Conservation (phyloP, 192 early-diverging fungal species). For the Entophlyctis luteolus region DNA sequence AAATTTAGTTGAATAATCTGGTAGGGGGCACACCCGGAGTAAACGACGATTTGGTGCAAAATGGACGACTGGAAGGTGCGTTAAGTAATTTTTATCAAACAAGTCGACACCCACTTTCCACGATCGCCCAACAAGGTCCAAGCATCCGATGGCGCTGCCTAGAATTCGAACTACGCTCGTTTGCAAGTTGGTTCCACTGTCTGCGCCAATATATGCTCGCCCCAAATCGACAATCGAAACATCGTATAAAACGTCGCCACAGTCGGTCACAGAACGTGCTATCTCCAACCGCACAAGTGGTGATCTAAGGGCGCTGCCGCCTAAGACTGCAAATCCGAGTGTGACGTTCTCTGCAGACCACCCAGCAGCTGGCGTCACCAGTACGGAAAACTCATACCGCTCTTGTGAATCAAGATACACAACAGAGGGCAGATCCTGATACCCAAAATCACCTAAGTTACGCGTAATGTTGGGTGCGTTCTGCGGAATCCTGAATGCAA, state of each 20-base stretch:
- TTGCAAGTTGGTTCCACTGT: slow-evolving; percentile 1
- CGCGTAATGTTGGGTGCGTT: neutral
- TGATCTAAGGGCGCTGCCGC: neutral
- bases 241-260: neutral
- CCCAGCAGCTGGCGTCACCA: neutral
- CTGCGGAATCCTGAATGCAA: neutral
- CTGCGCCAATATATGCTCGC: neutral
- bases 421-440: neutral
- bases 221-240: slow-evolving; percentile 7
- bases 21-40: slow-evolving; percentile 17
- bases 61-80: neutral
- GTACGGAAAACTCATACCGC: slow-evolving; percentile 1
- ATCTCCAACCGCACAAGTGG: neutral
- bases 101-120: slow-evolving; percentile 7
- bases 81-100: neutral
- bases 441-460: neutral
- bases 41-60: neutral
- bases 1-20: neutral
- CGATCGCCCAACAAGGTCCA: neutral
- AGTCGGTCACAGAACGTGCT: neutral
- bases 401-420: slow-evolving; percentile 9
- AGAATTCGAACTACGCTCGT: neutral
- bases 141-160: slow-evolving; percentile 1
- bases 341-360: neutral
- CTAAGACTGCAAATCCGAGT: slow-evolving; percentile 1